These are phyloP conservation scores for Phytophthora boehmeriae DNA, from an alignment of 352 stramenopile genomes.

Conservation along the genomic window DNA sequence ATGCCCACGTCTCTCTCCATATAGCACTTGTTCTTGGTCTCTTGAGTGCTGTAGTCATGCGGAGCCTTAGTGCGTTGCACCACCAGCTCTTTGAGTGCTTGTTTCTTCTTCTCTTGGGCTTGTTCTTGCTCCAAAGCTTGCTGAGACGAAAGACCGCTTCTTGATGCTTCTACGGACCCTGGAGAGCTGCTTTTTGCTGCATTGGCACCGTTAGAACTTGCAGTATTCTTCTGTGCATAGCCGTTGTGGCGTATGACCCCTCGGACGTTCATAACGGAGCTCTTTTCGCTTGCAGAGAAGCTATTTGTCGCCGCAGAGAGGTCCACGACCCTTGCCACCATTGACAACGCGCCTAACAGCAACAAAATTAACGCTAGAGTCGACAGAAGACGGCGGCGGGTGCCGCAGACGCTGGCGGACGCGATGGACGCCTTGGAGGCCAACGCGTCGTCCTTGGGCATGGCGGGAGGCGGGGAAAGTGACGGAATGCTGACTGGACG, in stretches of 20 bases:
- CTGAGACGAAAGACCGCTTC: constrained; percentile 11
- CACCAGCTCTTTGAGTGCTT: constrained; percentile 15
- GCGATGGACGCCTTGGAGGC: constrained; percentile 11
- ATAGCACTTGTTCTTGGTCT: constrained; percentile 34
- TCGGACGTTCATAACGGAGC: constrained; percentile 7
- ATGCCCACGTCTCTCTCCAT: constrained; percentile 43
- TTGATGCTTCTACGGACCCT: not conserved
- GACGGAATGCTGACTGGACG: constrained; percentile 27
- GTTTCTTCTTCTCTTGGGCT: constrained; percentile 15
- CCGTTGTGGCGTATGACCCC: constrained; percentile 20
- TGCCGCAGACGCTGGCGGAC: constrained; percentile 6
- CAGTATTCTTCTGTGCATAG: constrained; percentile 8
- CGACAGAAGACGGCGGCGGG: constrained; percentile 18
- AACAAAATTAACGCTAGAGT: constrained; percentile 28
- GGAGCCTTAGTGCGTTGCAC: constrained; percentile 22
- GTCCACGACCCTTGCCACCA: constrained; percentile 33
- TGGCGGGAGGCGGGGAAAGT: constrained; percentile 29
- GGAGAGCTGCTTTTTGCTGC: not conserved
- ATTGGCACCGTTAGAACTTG: not conserved
- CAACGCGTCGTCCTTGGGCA: constrained; percentile 20
- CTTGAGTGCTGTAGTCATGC: constrained; percentile 23
- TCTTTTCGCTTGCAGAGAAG: constrained; percentile 13
- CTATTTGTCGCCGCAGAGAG: constrained; percentile 14
- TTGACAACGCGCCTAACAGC: constrained; percentile 25
- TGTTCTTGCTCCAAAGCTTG: constrained; percentile 20